Evolutionary conservation across 768 basidiomycete species (phyloP).

Genomic region (Lentinula detonsa): DNA sequence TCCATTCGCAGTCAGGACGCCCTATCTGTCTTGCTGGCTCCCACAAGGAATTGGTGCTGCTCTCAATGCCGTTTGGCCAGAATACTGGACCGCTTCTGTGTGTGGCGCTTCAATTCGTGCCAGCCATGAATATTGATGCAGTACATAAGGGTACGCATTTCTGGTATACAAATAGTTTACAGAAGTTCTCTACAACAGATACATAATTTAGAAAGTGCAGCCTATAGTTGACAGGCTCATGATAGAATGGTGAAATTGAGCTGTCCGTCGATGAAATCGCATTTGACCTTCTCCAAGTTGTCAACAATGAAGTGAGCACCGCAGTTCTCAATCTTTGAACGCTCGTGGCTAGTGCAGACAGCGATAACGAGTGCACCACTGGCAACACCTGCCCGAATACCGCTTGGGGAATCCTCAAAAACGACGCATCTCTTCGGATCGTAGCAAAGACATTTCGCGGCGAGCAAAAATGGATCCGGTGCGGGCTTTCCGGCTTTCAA

Average conservation of each 20-base stretch:
- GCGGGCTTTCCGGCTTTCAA: slow-evolving; percentile 62
- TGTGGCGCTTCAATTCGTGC: slow-evolving; percentile 7
- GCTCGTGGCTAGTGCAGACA: slow-evolving; percentile 67
- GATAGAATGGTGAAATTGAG: slow-evolving; percentile 32
- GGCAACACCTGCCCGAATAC: slow-evolving; percentile 66
- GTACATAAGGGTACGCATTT: too few relatives aligned
- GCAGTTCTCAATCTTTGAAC: slow-evolving; percentile 45
- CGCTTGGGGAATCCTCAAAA: slow-evolving; percentile 78
- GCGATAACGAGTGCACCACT: slow-evolving; percentile 71
- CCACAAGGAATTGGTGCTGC: slow-evolving; percentile 40
- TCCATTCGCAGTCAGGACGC: slow-evolving; percentile 26
- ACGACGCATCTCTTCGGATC: slow-evolving; percentile 61
- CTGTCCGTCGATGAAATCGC: slow-evolving; percentile 29
- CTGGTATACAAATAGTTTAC: neutral
- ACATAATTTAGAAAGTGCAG: too few relatives aligned
- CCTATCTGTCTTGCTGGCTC: slow-evolving; percentile 62
- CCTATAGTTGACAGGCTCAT: neutral
- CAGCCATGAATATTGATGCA: too few relatives aligned
- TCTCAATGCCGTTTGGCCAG: slow-evolving; percentile 39
- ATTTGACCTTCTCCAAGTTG: slow-evolving; percentile 44
- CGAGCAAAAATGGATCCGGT: slow-evolving; percentile 60
- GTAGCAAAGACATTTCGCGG: slow-evolving; percentile 52
- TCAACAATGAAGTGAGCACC: slow-evolving; percentile 54
- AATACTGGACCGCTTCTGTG: slow-evolving; percentile 63
- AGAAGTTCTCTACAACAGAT: too few relatives aligned